Base-by-base conservation (phyloP, 495 filamentous ascomycete genomes). In the Rhizodiscina lignyota region DNA sequence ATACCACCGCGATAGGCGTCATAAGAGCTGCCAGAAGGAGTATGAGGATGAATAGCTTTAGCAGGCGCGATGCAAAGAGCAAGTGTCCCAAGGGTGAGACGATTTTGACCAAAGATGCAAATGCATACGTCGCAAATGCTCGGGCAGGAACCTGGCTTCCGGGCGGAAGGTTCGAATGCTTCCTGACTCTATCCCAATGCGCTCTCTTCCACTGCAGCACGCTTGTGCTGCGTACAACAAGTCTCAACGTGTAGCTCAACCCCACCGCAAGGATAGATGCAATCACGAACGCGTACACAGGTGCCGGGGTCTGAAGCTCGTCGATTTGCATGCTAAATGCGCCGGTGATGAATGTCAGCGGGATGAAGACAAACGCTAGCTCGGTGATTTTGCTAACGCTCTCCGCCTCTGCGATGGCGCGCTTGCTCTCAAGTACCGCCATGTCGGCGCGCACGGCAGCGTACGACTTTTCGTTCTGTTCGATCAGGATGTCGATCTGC, bases 321-420 rank as follows among this genome's bases (percentile, higher is more conserved):
- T 31, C 10, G 26, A 51, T 20, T 18, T 54, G 28, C 51, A 54
- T 51, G 17, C 51, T 43, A 37, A 54, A 55, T 4, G 43, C 12
- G 4, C 41, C 41, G 5, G 48, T 38, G 17, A 41, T 38, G 26
- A 51, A 54, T 2, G 32, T 32, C 2, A 53, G 21, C 18, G 51
- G 51, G 15, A 53, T 51, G 18, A 54, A 54, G 19, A 54, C 26
- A 30, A 53, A 54, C 2, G 50, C 47, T 11, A 54, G 32, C 36
- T 54, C 43, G 11, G 51, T 54, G 20, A 54, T 37, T 24, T 39
- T 47, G 4, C 24, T 42, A 24, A 54, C 52, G 21, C 38, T 45
- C 27, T 54, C 49, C 8, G 47, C 44, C 26, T 54, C 39, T 24
- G 36, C 31, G 29, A 53, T 51, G 18, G 43, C 41, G 21, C 35